Conservation (phyloP, 2,329 filamentous ascomycete genomes). For the Ophiocordyceps camponoti-leonardi region DNA sequence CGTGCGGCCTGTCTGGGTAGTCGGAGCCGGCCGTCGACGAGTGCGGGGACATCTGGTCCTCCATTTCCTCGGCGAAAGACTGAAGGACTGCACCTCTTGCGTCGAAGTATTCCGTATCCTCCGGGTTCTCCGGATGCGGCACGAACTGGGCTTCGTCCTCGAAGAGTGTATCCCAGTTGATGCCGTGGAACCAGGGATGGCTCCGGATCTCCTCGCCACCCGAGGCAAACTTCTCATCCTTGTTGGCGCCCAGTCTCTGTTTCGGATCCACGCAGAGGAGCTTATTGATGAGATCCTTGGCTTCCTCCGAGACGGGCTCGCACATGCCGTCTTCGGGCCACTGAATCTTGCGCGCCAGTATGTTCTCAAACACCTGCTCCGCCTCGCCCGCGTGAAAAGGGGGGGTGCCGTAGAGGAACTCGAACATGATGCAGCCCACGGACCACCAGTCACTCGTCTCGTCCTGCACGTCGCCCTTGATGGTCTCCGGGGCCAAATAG, state of each 20-base stretch:
- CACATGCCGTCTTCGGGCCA: constrained; percentile 79
- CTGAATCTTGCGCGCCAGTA: constrained; percentile 71
- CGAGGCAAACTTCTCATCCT: constrained; percentile 61
- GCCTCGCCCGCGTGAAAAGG: constrained; percentile 85
- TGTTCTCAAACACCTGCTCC: constrained; percentile 94
- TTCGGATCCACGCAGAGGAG: constrained; percentile 73
- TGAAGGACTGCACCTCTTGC: constrained; percentile 78
- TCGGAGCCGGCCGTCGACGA: constrained; percentile 51
- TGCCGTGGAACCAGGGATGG: constrained; percentile 74
- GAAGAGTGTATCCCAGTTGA: constrained; percentile 82
- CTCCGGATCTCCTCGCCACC: constrained; percentile 83
- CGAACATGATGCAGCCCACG: constrained; percentile 93
- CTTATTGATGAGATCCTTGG: constrained; percentile 87
- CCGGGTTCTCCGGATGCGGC: constrained; percentile 77
- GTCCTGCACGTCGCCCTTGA: constrained; percentile 86
- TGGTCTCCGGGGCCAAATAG: constrained; percentile 92
- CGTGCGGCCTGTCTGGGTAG: constrained; percentile 79
- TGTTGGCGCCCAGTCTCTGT: constrained; percentile 71
- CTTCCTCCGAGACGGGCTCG: constrained; percentile 59
- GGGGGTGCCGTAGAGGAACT: constrained; percentile 83
- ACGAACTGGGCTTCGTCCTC: constrained; percentile 94
- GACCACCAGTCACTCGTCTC: constrained; percentile 99
- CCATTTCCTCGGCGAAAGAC: constrained; percentile 84
- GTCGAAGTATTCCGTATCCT: constrained; percentile 98
- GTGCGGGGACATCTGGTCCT: constrained; percentile 71